phyloP scores from a whole-genome alignment of 2,329 filamentous ascomycete species.

The Ophiosphaerella herpotricha region DNA sequence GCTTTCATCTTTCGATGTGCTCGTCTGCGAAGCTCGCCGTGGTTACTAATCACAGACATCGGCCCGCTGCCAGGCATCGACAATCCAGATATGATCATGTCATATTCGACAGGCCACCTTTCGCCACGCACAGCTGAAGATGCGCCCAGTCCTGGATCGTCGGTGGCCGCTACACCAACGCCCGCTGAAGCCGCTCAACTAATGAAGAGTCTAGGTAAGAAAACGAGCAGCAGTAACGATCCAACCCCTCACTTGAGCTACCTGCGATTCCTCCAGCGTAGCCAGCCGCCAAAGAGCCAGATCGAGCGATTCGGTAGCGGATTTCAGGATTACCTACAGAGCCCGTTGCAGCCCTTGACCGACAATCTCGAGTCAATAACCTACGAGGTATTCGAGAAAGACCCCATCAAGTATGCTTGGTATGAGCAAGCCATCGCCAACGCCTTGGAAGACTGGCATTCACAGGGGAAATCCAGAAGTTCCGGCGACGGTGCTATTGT shows the following conservation, averaged over 20 bases:
- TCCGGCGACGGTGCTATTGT: slow-evolving; percentile 73
- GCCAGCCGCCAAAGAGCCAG: slow-evolving; percentile 69
- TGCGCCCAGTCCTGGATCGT: slow-evolving; percentile 34
- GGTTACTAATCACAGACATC: slow-evolving; percentile 64
- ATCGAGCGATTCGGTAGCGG: slow-evolving; percentile 71
- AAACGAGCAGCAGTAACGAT: slow-evolving; percentile 55
- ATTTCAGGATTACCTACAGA: slow-evolving; percentile 94
- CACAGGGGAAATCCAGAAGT: slow-evolving; percentile 73
- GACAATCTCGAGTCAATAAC: slow-evolving; percentile 97
- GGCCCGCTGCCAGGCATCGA: slow-evolving; percentile 58
- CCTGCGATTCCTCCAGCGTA: slow-evolving; percentile 79
- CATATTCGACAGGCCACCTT: slow-evolving; percentile 41
- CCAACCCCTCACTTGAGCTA: slow-evolving; percentile 75
- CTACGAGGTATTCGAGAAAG: slow-evolving; percentile 98
- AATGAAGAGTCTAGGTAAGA: slow-evolving; percentile 46
- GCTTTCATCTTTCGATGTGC: slow-evolving; percentile 61
- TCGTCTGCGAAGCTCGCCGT: slow-evolving; percentile 62
- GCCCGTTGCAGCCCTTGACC: slow-evolving; percentile 88
- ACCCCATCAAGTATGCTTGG: slow-evolving; percentile 96
- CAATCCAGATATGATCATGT: slow-evolving; percentile 44
- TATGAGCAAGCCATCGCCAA: slow-evolving; percentile 85
- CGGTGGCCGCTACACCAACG: slow-evolving; percentile 57
- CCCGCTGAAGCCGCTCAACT: slow-evolving; percentile 66
- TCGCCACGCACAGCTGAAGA: slow-evolving; percentile 52
- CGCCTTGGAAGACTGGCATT: slow-evolving; percentile 79